phyloP scores from a whole-genome alignment of 306 rosid species.

The Clitoria ternatea region DNA sequence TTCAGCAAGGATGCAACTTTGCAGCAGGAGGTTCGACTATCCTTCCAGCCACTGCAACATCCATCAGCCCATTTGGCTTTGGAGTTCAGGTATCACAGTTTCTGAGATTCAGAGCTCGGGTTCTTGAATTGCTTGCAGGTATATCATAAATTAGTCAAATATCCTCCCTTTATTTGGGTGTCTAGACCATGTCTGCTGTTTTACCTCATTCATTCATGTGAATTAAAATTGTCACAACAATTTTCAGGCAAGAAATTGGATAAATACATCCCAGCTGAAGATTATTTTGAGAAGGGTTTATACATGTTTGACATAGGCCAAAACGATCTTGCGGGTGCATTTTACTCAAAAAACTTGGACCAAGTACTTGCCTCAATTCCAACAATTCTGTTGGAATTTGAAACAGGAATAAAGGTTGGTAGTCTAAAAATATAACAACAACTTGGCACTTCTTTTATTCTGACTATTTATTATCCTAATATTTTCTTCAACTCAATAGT shows the following conservation, averaged over 20 bases:
- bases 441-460: not conserved
- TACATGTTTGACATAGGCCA: slow-evolving; percentile 88
- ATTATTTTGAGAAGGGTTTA: slow-evolving; percentile 50
- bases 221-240: not conserved
- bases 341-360: slow-evolving; percentile 62
- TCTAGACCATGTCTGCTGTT: not conserved
- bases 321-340: slow-evolving; percentile 75
- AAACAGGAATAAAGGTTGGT: slow-evolving; percentile 65
- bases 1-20: slow-evolving; percentile 61
- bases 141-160: not conserved
- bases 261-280: slow-evolving; percentile 52
- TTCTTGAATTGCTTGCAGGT: slow-evolving; percentile 59
- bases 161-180: not conserved
- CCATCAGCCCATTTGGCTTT: slow-evolving; percentile 59
- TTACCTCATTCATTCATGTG: not conserved
- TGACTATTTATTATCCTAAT: not conserved
- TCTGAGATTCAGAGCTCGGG: slow-evolving; percentile 57
- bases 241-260: slow-evolving; percentile 40
- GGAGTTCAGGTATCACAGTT: slow-evolving; percentile 65
- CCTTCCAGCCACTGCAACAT: slow-evolving; percentile 61
- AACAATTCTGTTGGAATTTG: slow-evolving; percentile 50
- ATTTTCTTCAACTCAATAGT: not conserved
- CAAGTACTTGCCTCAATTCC: slow-evolving; percentile 62
- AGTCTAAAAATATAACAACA: not conserved
- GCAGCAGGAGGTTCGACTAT: slow-evolving; percentile 70